phyloP scores from a whole-genome alignment of 768 basidiomycete genomes.

The Collybiopsis confluens region DNA sequence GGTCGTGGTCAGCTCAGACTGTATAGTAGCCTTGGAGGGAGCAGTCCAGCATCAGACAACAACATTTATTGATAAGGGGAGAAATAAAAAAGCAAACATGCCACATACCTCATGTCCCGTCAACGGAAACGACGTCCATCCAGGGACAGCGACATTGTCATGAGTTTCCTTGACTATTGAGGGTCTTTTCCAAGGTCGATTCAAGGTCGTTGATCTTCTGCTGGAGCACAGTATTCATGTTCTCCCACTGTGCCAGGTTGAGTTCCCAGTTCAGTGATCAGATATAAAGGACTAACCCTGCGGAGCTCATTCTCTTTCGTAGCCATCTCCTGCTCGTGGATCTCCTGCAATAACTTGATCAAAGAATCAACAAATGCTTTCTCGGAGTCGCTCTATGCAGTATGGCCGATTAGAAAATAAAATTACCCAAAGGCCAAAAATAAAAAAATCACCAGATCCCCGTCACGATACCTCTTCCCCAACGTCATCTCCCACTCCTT shows the following conservation, averaged over 20 bases:
- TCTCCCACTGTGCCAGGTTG: neutral
- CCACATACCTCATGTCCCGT: neutral
- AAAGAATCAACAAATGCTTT: constrained; percentile 44
- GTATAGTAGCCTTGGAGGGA: too few relatives aligned
- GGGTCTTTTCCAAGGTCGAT: constrained; percentile 2
- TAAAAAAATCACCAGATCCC: constrained; percentile 42
- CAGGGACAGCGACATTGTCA: neutral
- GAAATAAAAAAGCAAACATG: neutral
- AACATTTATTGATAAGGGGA: too few relatives aligned
- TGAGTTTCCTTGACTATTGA: constrained; percentile 2
- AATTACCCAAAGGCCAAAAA: neutral
- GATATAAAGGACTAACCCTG: neutral
- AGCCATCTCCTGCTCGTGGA: constrained; percentile 50
- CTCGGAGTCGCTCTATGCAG: constrained; percentile 25
- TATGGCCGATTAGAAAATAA: neutral
- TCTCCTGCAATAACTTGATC: constrained; percentile 37
- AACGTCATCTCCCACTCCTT: constrained; percentile 23
- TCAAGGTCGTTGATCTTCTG: constrained; percentile 3
- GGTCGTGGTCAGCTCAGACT: too few relatives aligned
- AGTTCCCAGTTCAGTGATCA: too few relatives aligned
- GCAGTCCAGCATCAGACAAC: too few relatives aligned
- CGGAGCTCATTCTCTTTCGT: constrained; percentile 53
- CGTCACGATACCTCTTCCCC: constrained; percentile 36
- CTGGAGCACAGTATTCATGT: constrained; percentile 1
- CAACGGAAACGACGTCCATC: neutral